Evolutionary conservation across 768 basidiomycete species (phyloP), one percentile per base, ranked within the genome.

Genomic region (Boletus tylopilopsis): DNA sequence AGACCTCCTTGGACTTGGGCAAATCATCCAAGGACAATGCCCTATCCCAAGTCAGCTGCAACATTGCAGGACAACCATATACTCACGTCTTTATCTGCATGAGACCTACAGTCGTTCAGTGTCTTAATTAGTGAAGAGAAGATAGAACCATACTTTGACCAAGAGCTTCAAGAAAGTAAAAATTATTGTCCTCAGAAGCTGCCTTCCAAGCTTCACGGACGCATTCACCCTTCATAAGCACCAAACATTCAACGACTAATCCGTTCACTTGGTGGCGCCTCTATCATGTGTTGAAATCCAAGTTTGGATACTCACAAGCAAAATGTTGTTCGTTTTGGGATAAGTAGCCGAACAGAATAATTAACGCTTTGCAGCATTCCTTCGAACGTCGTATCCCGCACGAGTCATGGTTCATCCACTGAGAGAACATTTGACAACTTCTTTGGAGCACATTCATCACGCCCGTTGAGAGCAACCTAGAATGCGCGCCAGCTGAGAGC

Each of bases 281-380:
- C 41, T 32, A 40, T n/a, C 19, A 36, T 15, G 2, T 33, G 35
- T 39, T 19, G 8, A 23, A 54, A 46, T 24, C n/a, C 11, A 34
- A 40, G 18, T 16, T 27, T 1, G 13, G 13, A 18, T 11, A 56
- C 68, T 56, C 38, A 56, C 66, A 32, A 52, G 30, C 32, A 37
- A 47, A 19, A 49, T 51, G 16, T 32, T 57, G 55, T 24, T 58
- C 68, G n/a, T 51, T 45, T 41, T 47, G 57, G 21, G 57, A 64
- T 24, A 56, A 19, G 43, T 51, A 48, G 9, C 58, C 57, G 27
- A 66, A 66, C 24, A 67, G 66, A 42, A 58, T 39, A 1, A 65
- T 54, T 43, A 67, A 47, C n/a, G 49, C 51, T 46, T 58, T 66
- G 41, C 68, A 66, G 45, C 63, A 69, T 38, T 68, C 66, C 21